phyloP scores from a whole-genome alignment of 805 yeast genomes.

The Dipodascopsis tothii region DNA sequence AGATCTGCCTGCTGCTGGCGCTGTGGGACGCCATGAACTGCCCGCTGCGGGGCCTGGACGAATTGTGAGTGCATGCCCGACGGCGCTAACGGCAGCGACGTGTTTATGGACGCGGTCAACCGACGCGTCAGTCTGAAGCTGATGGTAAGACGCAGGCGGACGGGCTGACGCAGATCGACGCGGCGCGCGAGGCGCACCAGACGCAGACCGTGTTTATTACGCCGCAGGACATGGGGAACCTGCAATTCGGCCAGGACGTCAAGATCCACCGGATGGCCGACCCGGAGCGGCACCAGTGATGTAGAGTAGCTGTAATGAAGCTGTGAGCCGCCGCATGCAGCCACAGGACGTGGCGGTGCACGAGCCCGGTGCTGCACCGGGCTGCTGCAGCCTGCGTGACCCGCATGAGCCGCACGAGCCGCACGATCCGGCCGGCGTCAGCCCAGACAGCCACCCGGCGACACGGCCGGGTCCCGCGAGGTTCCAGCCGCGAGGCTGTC shows the following conservation, averaged over 20 bases:
- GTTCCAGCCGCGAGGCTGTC: no score
- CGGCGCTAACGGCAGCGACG: constrained; percentile 44
- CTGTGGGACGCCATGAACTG: constrained; percentile 93
- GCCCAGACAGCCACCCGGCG: no score
- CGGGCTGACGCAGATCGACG: constrained; percentile 36
- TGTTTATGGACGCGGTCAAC: constrained; percentile 91
- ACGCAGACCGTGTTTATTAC: constrained; percentile 89
- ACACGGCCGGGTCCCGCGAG: no score
- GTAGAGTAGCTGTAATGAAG: neutral
- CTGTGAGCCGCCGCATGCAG: neutral
- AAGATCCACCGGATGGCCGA: constrained; percentile 31
- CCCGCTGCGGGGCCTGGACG: constrained; percentile 83
- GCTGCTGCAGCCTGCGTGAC: no score
- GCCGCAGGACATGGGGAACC: constrained; percentile 77
- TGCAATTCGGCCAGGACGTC: constrained; percentile 51
- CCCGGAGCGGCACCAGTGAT: constrained; percentile 26
- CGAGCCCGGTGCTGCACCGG: no score
- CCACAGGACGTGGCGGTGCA: no score
- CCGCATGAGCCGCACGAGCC: no score
- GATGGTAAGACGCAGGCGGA: constrained; percentile 33
- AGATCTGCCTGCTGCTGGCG: constrained; percentile 75
- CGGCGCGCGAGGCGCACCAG: constrained; percentile 53
- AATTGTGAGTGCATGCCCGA: constrained; percentile 42
- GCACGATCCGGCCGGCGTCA: no score
- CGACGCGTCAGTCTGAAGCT: constrained; percentile 70